Base-by-base conservation (phyloP, 1,284 basidiomycete species). In the Irpex sp. region DNA sequence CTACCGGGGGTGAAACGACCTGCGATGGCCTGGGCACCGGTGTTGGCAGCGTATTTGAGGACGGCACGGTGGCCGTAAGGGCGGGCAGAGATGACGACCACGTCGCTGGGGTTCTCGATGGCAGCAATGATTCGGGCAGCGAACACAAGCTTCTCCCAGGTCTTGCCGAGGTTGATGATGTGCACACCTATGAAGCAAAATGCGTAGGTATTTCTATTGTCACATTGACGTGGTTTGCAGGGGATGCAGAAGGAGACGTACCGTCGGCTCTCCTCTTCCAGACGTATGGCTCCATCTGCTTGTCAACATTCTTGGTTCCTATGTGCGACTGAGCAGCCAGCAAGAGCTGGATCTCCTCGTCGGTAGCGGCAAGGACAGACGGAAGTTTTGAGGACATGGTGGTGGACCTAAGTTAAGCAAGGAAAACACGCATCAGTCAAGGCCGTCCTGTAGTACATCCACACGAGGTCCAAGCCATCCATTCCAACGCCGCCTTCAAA, bases 41-140 rank as follows among this genome's bases (percentile, higher is more conserved):
- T 98, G 87, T 97, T 96, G 75, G 94, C 89, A 66, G 95, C 97
- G 80, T 89, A 98, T 85, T 98, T 99, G 81, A 98, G 89, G 77
- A 99, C 97, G 63, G 95, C 97, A 79, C 97, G 95, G 85, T 99
- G 97, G 68, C 97, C 97, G 83, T 98, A 99, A 66, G 94, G 94
- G 71, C 97, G 94, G 64, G 95, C 95, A 67, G 95, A 96, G 81
- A 99, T 98, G 76, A 97, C 97, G 81, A 93, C 95, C 74, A 99
- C 88, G 79, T 99, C 97, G 78, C 93, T 91, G 68, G 97, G 96
- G 87, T 98, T 98, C 81, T 98, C 96, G 72, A 98, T 90, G 63
- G 93, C 89, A 70, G 94, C 94, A 73, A 97, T 95, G 75, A 97
- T 87, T 78, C 95, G 93, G 66, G 95, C 95, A 66, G 95, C 95